Percentiles rank a stretch among this genome's conserved stretches.
Conservation (phyloP, 108 stramenopile genomes). For the Parietichytrium sp. region DNA sequence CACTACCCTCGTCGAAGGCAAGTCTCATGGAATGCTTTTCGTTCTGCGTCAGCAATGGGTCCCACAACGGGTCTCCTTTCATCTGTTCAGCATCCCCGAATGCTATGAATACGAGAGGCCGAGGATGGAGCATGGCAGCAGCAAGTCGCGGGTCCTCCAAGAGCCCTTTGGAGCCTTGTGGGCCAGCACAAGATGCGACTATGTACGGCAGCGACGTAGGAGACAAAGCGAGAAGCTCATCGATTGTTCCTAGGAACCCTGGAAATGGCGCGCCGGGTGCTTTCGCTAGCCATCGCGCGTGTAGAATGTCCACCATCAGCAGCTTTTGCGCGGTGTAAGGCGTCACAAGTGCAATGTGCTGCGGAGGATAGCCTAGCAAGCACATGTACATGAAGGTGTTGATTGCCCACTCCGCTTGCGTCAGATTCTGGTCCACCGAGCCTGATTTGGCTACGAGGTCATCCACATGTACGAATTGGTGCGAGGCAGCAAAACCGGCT, state of each 20-base stretch:
- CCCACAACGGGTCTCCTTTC: too few species aligned
- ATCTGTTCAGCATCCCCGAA: too few species aligned
- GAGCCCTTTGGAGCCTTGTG: too few species aligned
- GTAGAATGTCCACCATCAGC: conserved; percentile 43
- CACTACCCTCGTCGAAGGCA: too few species aligned
- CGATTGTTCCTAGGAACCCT: conserved; percentile 76
- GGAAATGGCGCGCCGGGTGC: neutral
- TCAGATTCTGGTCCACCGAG: conserved; percentile 91
- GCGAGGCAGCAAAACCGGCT: conserved; percentile 81
- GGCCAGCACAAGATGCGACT: too few species aligned
- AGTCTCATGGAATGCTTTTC: too few species aligned
- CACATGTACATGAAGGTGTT: conserved; percentile 96
- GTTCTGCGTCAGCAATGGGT: too few species aligned
- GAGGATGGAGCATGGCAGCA: too few species aligned
- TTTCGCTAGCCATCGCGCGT: neutral
- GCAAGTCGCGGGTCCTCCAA: too few species aligned
- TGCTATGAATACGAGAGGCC: too few species aligned
- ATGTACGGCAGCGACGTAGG: too few species aligned
- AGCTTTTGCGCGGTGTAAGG: conserved; percentile 96
- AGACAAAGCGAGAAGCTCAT: too few species aligned
- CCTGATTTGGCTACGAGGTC: conserved; percentile 85
- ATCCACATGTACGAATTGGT: conserved; percentile 84
- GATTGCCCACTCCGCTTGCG: conserved; percentile 96
- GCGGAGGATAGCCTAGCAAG: conserved; percentile 86
- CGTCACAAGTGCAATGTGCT: conserved; percentile 87